Conservation (phyloP, 306 rosid genomes). For the Trichosanthes truncata region DNA sequence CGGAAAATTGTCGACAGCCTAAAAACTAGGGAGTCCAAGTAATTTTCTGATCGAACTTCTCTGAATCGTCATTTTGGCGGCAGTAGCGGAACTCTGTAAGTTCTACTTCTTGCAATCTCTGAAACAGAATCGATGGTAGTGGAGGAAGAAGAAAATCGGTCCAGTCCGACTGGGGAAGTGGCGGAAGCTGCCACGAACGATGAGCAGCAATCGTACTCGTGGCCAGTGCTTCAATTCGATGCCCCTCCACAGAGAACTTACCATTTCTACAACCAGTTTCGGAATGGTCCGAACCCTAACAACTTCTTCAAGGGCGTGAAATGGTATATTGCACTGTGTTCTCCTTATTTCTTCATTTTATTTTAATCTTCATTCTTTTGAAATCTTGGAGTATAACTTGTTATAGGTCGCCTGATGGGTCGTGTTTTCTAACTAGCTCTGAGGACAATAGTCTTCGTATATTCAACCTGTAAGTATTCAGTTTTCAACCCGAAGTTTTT, state of each 20-base stretch:
- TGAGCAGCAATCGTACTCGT: slow-evolving; percentile 23
- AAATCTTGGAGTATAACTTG: neutral
- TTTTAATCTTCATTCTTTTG: neutral
- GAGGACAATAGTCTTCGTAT: slow-evolving; percentile 71
- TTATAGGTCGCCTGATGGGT: slow-evolving; percentile 87
- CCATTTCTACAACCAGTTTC: slow-evolving; percentile 73
- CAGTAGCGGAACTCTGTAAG: neutral
- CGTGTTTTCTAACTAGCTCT: slow-evolving; percentile 71
- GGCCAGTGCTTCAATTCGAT: slow-evolving; percentile 51
- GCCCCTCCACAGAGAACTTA: slow-evolving; percentile 51
- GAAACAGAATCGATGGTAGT: neutral
- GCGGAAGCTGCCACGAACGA: slow-evolving; percentile 1
- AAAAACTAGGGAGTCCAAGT: neutral
- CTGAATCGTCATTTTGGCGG: slow-evolving; percentile 4
- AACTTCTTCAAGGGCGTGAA: slow-evolving; percentile 76
- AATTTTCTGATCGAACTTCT: neutral
- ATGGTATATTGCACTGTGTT: slow-evolving; percentile 34
- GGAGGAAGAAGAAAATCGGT: neutral
- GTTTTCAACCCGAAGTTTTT: neutral
- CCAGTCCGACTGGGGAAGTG: neutral
- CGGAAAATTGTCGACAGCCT: neutral
- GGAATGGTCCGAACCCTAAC: slow-evolving; percentile 57
- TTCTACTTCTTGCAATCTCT: slow-evolving; percentile 1
- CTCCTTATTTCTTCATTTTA: neutral
- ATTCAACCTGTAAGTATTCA: slow-evolving; percentile 42